Evolutionary conservation across 2,329 filamentous ascomycete genomes (phyloP).

Genomic region (Neurospora sp.): DNA sequence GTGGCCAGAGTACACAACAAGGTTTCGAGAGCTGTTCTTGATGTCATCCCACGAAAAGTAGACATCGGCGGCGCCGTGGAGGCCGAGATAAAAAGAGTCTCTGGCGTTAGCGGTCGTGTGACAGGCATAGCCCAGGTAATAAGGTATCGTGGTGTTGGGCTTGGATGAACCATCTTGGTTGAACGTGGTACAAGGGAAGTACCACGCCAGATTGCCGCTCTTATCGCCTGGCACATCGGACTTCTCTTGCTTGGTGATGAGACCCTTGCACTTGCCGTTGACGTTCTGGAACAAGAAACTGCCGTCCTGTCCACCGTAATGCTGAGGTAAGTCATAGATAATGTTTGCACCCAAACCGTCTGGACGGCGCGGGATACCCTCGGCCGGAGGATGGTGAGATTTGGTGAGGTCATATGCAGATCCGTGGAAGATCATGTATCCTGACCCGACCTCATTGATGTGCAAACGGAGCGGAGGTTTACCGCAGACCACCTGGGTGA

Average conservation of each 20-base stretch:
- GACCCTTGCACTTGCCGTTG: conserved; percentile 87
- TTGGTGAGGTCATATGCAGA: conserved; percentile 72
- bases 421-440: conserved; percentile 96
- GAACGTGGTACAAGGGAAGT: conserved; percentile 86
- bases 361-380: conserved; percentile 54
- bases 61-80: conserved; percentile 68
- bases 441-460: conserved; percentile 68
- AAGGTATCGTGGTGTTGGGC: conserved; percentile 62
- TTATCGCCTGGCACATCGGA: conserved; percentile 74
- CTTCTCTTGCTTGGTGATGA: conserved; percentile 61
- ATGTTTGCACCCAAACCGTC: conserved; percentile 59
- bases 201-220: conserved; percentile 76
- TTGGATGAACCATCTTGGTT: conserved; percentile 83
- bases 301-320: conserved; percentile 79
- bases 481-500: conserved; percentile 80
- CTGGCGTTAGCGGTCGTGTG: conserved; percentile 67
- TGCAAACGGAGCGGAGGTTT: conserved; percentile 61
- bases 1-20: conserved; percentile 88
- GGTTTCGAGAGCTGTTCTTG: conserved; percentile 76
- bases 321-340: conserved; percentile 72
- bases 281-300: conserved; percentile 98
- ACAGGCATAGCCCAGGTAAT: conserved; percentile 80
- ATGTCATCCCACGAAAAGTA: conserved; percentile 96
- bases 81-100: conserved; percentile 60
- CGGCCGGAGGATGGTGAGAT: conserved; percentile 70